Evolutionary conservation across 441 rosid genomes (phyloP), one percentile per base, ranked within the genome.

Genomic region (Gossypium schwendimanii): DNA sequence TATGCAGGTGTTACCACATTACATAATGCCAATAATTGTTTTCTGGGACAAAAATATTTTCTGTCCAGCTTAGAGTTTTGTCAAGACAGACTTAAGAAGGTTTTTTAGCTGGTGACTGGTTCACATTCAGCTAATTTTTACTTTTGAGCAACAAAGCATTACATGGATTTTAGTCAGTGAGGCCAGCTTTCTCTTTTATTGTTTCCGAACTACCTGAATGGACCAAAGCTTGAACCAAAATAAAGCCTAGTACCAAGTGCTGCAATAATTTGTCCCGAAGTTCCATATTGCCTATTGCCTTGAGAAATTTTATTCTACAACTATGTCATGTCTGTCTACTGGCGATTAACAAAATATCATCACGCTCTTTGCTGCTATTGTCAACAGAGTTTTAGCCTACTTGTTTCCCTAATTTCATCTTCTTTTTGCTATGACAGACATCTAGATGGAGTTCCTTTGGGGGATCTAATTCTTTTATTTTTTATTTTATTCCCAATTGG

Each of bases 1-100:
- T 96, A 90, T 82, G 96, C 76, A 84, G 82, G 82, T 85, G 82
- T 81, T 83, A 59, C 64, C 80, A 62, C 75, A 80, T 63, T 67
- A 47, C 28, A 62, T 72, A 26, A 15, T n/a, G 55, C 36, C 61
- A 69, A 69, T 7, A 26, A 60, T 41, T 20, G 33, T 41, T 70
- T 70, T 58, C n/a, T 14, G 9, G 53, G 28, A 28, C 36, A 52
- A 63, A 41, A 15, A 63, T 21, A 55, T 62, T 15, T 17, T 33
- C 53, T 17, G 39, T 41, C 36, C 41, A 50, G 1, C 49, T 70
- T 70, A 11, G 52, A 50, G 49, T 65, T 45, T 36, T 24, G 71
- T 15, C 44, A 26, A 26, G 23, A 14, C 57, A 67, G 47, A 41
- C 31, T 41, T 20, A 61, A 12, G 4, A 47, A 7, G 58, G 23